Base-by-base conservation (phyloP, 2,329 filamentous ascomycete species). In the Colletotrichum neosansevieriae region DNA sequence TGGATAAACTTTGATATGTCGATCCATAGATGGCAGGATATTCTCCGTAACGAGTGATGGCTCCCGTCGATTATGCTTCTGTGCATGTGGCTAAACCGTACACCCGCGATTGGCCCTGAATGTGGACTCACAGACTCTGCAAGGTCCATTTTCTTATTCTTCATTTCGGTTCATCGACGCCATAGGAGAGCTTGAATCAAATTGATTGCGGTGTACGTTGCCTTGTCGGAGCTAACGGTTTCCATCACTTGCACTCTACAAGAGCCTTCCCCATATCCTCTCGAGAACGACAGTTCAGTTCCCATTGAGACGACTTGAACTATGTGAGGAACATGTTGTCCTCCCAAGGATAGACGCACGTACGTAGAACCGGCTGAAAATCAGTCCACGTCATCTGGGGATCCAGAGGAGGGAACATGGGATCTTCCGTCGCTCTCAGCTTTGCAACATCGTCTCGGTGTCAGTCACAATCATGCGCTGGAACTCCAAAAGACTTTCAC, bases 191-290 rank as follows among this genome's bases (percentile, higher is more conserved):
- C 40, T 62, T 62, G 63, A 56, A 62, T 57, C 58, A 50, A 50
- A 32, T 67, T 62, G 42, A 67, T 67, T 67, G 21, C 44, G 63
- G 50, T 62, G 50, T 67, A 62, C 49, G 63, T 62, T 49, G 58
- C 58, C 53, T 44, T 38, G 63, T 67, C 21, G 15, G 42, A 62
- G 58, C 63, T 62, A 61, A 57, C 17, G 13, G 63, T 66, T 66
- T 66, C 50, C 50, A 66, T 62, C 38, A 19, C n/a, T 32, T 53
- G 19, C 34, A 17, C 57, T 67, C 42, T 56, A 66, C 58, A 19
- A 32, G 36, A 21, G 42, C 57, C 47, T 62, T 21, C 34, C 40
- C 12, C 9, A 40, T 40, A 56, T 54, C 49, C 29, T 54, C 32
- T 53, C 7, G 38, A 53, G 38, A 29, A 47, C 19, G 40, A 54